phyloP scores from a whole-genome alignment of 164 flowering plant genomes.

The Chimonanthus salicifolius region DNA sequence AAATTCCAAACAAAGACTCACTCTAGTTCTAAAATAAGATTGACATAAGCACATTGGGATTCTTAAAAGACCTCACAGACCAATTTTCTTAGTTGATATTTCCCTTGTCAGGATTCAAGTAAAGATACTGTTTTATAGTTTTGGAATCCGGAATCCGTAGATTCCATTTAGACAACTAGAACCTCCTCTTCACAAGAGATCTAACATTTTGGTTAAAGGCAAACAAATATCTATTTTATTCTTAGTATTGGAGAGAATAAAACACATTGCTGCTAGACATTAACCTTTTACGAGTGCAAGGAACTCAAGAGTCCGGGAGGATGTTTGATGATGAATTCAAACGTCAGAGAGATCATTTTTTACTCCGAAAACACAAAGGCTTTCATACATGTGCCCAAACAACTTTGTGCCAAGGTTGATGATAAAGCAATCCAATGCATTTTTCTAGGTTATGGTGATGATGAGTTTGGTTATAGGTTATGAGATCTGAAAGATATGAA shows the following conservation, averaged over 20 bases:
- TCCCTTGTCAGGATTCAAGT: background rate
- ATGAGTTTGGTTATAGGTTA: slow-evolving; percentile 1
- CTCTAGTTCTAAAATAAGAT: background rate
- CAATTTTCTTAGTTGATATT: background rate
- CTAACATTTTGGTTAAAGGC: background rate
- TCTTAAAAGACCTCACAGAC: background rate
- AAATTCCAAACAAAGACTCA: background rate
- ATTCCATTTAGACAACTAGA: background rate
- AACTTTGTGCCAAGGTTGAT: background rate
- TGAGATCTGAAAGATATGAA: background rate
- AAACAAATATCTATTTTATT: background rate
- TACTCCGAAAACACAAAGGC: background rate
- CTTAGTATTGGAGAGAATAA: background rate
- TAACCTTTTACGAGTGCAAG: background rate
- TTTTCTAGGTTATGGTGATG: background rate
- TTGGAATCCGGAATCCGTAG: background rate
- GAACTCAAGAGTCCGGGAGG: background rate
- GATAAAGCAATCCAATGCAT: background rate
- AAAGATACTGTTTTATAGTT: background rate
- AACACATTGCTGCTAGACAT: background rate
- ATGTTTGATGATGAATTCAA: background rate
- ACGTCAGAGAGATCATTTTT: background rate
- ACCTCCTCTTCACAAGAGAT: background rate
- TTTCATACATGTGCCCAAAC: slow-evolving; percentile 2
- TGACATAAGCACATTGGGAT: background rate